phyloP scores from a whole-genome alignment of 768 basidiomycete species.

The Pleurotus ostreatus region DNA sequence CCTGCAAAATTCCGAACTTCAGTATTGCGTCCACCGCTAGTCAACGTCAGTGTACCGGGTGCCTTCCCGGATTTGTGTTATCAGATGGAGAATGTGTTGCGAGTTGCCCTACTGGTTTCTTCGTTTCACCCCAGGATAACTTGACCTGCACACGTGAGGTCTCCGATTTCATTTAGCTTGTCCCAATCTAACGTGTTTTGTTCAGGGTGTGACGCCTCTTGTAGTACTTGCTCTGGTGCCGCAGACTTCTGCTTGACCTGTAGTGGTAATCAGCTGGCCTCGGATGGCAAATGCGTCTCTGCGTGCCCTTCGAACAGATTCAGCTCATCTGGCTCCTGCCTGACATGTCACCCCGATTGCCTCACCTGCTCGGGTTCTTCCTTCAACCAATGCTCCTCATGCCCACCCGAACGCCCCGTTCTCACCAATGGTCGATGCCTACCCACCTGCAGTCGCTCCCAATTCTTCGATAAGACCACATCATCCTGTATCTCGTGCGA shows the following conservation, averaged over 20 bases:
- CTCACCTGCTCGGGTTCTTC: conserved; percentile 74
- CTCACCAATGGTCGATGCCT: conserved; percentile 74
- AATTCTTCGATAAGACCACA: conserved; percentile 68
- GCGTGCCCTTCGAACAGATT: conserved; percentile 75
- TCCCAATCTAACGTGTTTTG: background rate
- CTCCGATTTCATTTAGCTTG: background rate
- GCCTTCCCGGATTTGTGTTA: conserved; percentile 73
- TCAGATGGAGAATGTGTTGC: conserved; percentile 65
- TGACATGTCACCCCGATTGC: conserved; percentile 84
- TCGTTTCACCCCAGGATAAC: conserved; percentile 68
- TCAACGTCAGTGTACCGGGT: conserved; percentile 71
- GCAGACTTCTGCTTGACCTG: conserved; percentile 76
- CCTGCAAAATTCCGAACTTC: conserved; percentile 74
- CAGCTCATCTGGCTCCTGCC: conserved; percentile 59
- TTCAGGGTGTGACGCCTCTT: conserved; percentile 65
- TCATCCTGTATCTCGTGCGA: conserved; percentile 71
- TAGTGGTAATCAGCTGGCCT: conserved; percentile 58
- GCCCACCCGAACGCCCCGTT: conserved; percentile 64
- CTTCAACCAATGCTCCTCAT: conserved; percentile 77
- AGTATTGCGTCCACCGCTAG: conserved; percentile 59
- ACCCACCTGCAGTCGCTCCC: conserved; percentile 65
- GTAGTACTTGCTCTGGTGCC: conserved; percentile 65
- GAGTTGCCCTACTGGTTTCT: conserved; percentile 70
- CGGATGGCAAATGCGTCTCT: conserved; percentile 68
- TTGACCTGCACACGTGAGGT: conserved; percentile 68